Evolutionary conservation across 306 rosid genomes (phyloP), one percentile per base, ranked within the genome.

Genomic region (Quillaja saponaria): DNA sequence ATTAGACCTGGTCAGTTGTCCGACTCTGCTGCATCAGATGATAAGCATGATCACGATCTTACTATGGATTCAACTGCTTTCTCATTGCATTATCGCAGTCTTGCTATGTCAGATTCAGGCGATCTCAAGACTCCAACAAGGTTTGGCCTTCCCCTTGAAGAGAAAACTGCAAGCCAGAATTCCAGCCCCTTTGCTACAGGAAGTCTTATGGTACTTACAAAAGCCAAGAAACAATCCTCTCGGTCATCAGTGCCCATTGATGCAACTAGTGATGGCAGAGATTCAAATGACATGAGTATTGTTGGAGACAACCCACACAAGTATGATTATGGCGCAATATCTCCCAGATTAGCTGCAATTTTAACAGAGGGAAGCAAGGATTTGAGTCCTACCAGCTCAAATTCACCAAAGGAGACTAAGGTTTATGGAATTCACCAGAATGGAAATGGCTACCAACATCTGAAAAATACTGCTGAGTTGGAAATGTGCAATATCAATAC

Each of bases 1-100:
- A 92, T 92, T 55, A 76, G 88, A 67, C 89, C 94, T 1, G 87
- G 79, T 28, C 81, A 77, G 37, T 63, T 92, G 37, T 84, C 86
- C 2, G 94, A 84, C 65, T 84, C 89, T 0, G 87, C 78, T 41
- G 89, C 75, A 18, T 89, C 95, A 0, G 89, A 83, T 76, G 82
- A 74, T 13, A 58, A 75, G 18, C 76, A 72, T 53, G 95, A 76
- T 18, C 77, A 73, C 48, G 97, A 90, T 21, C 80, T 84, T 55
- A 92, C 99, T 1, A 80, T 92, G 96, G 99, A 92, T 56, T 84
- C 95, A 2, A 92, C 91, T 0, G 86, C 89, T 5, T 92, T 92
- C 79, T 92, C 99, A 6, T 39, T 89, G 94, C 99, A 92, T 75
- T 92, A 84, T 63, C 90, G 87, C 47, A 92, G 96, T 60, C 74